phyloP scores from a whole-genome alignment of 2,329 filamentous ascomycete species.

The Aspergillus eucalypticola region DNA sequence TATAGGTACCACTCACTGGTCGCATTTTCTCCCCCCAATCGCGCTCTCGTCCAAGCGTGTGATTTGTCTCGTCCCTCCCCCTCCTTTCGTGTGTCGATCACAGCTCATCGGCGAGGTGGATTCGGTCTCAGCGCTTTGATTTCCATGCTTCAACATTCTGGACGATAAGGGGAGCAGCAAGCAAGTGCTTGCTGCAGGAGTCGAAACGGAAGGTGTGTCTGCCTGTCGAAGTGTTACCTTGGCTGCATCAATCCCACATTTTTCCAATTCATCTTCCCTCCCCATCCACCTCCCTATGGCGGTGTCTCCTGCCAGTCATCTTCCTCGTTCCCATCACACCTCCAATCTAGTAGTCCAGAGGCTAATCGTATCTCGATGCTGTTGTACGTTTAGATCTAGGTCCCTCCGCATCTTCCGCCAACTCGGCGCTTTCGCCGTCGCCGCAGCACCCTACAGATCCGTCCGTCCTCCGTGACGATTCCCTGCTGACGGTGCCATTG shows the following conservation, averaged over 20 bases:
- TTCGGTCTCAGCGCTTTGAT: slow-evolving; percentile 32
- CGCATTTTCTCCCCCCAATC: background rate
- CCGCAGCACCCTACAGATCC: slow-evolving; percentile 30
- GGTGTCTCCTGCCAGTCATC: background rate
- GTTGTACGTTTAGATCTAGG: slow-evolving; percentile 37
- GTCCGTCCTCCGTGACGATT: slow-evolving; percentile 32
- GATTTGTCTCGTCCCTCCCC: slow-evolving; percentile 13
- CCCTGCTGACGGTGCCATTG: slow-evolving; percentile 32
- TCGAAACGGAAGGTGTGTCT: slow-evolving; percentile 48
- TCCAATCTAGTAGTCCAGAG: slow-evolving; percentile 13
- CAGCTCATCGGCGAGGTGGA: slow-evolving; percentile 32
- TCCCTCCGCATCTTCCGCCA: slow-evolving; percentile 40
- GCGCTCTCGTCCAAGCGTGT: slow-evolving; percentile 10
- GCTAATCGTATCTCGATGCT: slow-evolving; percentile 14
- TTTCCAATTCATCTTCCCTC: background rate
- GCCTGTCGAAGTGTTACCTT: slow-evolving; percentile 13
- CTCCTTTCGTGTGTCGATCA: slow-evolving; percentile 23
- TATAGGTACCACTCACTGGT: background rate
- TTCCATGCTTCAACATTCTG: slow-evolving; percentile 51
- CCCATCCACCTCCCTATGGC: slow-evolving; percentile 1
- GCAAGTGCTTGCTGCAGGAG: slow-evolving; percentile 50
- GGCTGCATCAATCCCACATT: slow-evolving; percentile 6
- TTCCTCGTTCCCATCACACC: background rate
- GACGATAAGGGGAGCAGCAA: slow-evolving; percentile 48
- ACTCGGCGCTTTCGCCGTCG: slow-evolving; percentile 38